These are phyloP conservation scores for Aspergillus pseudoglaucus DNA, from an alignment of 2,329 filamentous ascomycete genomes.

Conservation along the genomic window DNA sequence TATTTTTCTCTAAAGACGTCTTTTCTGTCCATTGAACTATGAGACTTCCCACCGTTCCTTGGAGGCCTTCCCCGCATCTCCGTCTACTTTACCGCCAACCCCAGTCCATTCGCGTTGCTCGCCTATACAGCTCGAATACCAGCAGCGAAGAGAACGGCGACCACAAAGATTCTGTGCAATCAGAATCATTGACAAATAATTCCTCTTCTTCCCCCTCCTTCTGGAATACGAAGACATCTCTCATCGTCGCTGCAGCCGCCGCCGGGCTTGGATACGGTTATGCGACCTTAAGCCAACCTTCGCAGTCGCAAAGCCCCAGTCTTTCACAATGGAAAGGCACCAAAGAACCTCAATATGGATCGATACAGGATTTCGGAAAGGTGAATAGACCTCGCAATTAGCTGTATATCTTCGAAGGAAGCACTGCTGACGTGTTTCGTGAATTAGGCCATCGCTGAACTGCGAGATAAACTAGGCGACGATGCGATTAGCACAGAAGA, in stretches of 20 bases:
- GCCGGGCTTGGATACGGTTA: conserved; percentile 48
- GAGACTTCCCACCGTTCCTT: conserved; percentile 14
- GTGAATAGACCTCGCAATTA: conserved; percentile 13
- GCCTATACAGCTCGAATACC: conserved; percentile 14
- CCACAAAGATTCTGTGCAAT: conserved; percentile 8
- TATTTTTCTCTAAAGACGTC: not conserved
- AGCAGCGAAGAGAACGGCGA: conserved; percentile 3
- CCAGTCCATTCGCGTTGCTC: conserved; percentile 7
- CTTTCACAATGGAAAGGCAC: conserved; percentile 8
- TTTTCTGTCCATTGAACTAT: conserved; percentile 10
- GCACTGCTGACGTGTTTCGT: conserved; percentile 1
- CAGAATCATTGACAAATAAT: conserved; percentile 9
- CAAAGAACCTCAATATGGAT: conserved; percentile 31
- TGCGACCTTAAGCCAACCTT: conserved; percentile 36
- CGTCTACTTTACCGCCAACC: conserved; percentile 14
- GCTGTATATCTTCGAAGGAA: not conserved
- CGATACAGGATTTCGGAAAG: conserved; percentile 33
- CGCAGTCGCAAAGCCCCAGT: conserved; percentile 5
- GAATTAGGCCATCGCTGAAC: conserved; percentile 49
- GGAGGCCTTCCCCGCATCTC: conserved; percentile 22
- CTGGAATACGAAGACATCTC: conserved; percentile 42
- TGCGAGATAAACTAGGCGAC: conserved; percentile 48
- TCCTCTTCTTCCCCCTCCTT: conserved; percentile 21
- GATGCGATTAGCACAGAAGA: conserved; percentile 58
- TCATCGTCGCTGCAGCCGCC: conserved; percentile 45